These are phyloP conservation scores for Tuber melanosporum DNA, from an alignment of 495 filamentous ascomycete species.

Conservation along the genomic window DNA sequence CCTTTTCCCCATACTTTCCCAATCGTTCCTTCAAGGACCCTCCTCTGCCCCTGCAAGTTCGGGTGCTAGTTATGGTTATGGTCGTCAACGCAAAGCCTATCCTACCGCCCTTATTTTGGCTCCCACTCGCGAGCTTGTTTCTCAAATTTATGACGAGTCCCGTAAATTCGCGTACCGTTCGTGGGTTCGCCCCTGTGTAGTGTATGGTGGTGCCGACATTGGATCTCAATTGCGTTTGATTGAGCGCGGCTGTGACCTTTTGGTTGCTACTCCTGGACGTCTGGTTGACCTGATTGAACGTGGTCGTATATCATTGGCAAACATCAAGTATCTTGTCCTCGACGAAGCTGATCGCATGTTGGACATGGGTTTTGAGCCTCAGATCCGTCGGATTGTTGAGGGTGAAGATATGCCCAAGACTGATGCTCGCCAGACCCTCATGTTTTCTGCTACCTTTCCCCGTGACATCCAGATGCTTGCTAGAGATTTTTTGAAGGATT, in stretches of 20 bases:
- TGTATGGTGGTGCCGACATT: constrained; percentile 98
- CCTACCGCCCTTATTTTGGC: constrained; percentile 93
- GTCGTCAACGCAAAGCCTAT: constrained; percentile 82
- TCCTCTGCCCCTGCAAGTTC: constrained; percentile 57
- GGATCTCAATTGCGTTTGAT: constrained; percentile 94
- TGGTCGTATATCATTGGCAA: constrained; percentile 89
- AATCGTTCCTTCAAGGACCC: constrained; percentile 76
- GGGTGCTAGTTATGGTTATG: constrained; percentile 60
- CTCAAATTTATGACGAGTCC: constrained; percentile 95
- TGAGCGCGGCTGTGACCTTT: constrained; percentile 92
- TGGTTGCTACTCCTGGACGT: constrained; percentile 95
- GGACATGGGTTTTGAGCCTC: constrained; percentile 99
- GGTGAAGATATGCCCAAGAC: constrained; percentile 93
- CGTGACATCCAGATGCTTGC: constrained; percentile 98
- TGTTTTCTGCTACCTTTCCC: constrained; percentile 99
- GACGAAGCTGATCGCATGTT: constrained; percentile 99
- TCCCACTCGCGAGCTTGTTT: constrained; percentile 94
- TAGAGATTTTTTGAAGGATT: constrained; percentile 86
- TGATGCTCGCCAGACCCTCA: constrained; percentile 85
- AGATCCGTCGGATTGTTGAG: constrained; percentile 97
- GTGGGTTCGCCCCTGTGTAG: constrained; percentile 96
- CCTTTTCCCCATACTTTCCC: constrained; percentile 94
- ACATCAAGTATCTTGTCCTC: constrained; percentile 98
- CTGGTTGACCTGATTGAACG: constrained; percentile 96
- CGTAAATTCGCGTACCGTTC: constrained; percentile 98